Percentiles rank a stretch among this genome's conserved stretches.
Conservation (phyloP, 2,329 filamentous ascomycete genomes). For the Pseudomassariella vexata region DNA sequence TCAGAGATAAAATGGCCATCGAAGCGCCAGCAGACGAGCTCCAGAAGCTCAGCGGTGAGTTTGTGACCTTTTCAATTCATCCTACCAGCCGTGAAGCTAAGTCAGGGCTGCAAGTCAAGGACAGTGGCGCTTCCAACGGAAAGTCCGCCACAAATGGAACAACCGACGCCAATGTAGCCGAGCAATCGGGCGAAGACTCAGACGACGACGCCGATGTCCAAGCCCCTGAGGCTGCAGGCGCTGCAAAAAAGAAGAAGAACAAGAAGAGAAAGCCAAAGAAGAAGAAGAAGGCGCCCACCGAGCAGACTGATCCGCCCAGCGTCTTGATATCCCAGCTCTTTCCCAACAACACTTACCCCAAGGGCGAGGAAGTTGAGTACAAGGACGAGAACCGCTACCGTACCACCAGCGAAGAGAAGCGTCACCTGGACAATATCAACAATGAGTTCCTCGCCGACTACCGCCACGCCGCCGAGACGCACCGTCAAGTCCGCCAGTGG, state of each 20-base stretch:
- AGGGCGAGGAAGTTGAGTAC: constrained; percentile 76
- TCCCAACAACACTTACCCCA: constrained; percentile 65
- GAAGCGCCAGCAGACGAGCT: constrained; percentile 34
- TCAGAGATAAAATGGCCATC: constrained; percentile 30
- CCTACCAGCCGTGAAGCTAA: not conserved
- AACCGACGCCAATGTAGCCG: constrained; percentile 31
- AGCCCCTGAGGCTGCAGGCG: constrained; percentile 24
- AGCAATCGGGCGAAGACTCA: constrained; percentile 43
- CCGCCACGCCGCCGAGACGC: constrained; percentile 80
- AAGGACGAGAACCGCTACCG: constrained; percentile 70
- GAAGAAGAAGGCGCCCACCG: constrained; percentile 59
- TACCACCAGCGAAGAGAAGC: constrained; percentile 79
- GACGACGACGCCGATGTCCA: constrained; percentile 46
- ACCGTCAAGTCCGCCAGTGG: constrained; percentile 80
- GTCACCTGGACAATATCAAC: constrained; percentile 74
- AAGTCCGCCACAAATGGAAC: constrained; percentile 31
- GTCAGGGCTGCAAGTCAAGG: constrained; percentile 26
- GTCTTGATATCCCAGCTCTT: constrained; percentile 70
- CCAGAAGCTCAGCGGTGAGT: constrained; percentile 33
- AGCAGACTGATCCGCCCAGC: constrained; percentile 72
- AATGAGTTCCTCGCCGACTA: constrained; percentile 76
- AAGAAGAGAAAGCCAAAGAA: constrained; percentile 74
- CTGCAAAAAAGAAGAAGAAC: constrained; percentile 67
- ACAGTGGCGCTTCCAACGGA: constrained; percentile 30
- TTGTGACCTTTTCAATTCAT: constrained; percentile 2